Conservation (phyloP, 805 yeast species). For the Monosporozyma aquatica region DNA sequence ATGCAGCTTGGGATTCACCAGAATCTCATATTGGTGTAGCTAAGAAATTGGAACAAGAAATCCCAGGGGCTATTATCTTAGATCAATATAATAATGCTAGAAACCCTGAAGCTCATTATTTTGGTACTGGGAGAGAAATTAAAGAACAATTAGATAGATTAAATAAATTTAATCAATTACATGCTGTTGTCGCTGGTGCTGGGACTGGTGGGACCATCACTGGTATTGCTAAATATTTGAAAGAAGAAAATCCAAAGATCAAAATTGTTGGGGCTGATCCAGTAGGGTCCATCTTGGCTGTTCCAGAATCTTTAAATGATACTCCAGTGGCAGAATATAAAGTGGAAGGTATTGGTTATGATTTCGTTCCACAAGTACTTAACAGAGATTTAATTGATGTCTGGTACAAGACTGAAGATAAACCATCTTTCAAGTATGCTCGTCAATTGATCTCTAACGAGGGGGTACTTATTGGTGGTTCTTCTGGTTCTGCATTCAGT, state of each 20-base stretch:
- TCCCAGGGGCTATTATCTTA: conserved; percentile 74
- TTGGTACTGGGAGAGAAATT: conserved; percentile 77
- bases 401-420: conserved; percentile 84
- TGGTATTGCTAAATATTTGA: conserved; percentile 70
- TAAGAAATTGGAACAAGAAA: conserved; percentile 65
- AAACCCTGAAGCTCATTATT: conserved; percentile 78
- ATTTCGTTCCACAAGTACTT: conserved; percentile 75
- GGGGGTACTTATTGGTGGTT: conserved; percentile 85
- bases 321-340: conserved; percentile 48
- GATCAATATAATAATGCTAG: conserved; percentile 74
- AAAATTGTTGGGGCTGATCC: conserved; percentile 78
- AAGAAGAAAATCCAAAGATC: conserved; percentile 56
- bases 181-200: conserved; percentile 80
- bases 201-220: conserved; percentile 91
- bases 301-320: conserved; percentile 61
- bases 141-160: conserved; percentile 58
- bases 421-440: conserved; percentile 69
- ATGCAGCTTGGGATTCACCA: conserved; percentile 89
- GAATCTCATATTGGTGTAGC: conserved; percentile 90
- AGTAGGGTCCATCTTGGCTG: conserved; percentile 74
- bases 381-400: conserved; percentile 55
- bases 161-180: conserved; percentile 43
- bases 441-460: conserved; percentile 76
- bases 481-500: conserved; percentile 74
- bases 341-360: conserved; percentile 89